phyloP scores from a whole-genome alignment of 257 asterid species.

The Craterostigma plantagineum region DNA sequence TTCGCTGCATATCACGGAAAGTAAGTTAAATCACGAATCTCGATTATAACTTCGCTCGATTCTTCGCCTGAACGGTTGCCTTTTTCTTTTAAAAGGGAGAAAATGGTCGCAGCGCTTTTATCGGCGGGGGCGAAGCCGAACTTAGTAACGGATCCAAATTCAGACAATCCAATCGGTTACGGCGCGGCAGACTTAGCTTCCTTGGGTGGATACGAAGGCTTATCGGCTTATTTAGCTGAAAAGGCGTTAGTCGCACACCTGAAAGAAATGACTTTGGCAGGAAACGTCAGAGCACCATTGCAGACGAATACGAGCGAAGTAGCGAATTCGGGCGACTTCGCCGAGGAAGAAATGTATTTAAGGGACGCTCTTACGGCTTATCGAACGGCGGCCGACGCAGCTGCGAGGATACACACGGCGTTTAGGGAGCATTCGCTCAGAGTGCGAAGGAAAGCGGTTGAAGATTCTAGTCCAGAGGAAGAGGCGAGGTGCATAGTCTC shows the following conservation, averaged over 20 bases:
- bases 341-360: slow-evolving; percentile 50
- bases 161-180: slow-evolving; percentile 60
- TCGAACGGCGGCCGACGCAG: slow-evolving; percentile 96
- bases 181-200: slow-evolving; percentile 96
- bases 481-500: slow-evolving; percentile 84
- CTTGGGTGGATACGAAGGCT: slow-evolving; percentile 56
- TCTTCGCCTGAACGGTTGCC: too few relatives aligned
- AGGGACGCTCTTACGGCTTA: slow-evolving; percentile 85
- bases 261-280: slow-evolving; percentile 84
- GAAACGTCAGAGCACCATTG: slow-evolving; percentile 78
- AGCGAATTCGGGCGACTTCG: slow-evolving; percentile 25
- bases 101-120: slow-evolving; percentile 84
- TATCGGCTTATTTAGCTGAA: slow-evolving; percentile 94
- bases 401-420: slow-evolving; percentile 89
- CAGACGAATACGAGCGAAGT: slow-evolving; percentile 28
- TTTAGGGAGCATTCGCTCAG: slow-evolving; percentile 71
- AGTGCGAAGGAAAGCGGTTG: slow-evolving; percentile 25
- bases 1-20: slow-evolving; percentile 97
- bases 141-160: slow-evolving; percentile 79
- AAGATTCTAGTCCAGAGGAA: slow-evolving; percentile 47
- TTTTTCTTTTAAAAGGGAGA: slow-evolving; percentile 63
- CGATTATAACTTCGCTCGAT: not conserved
- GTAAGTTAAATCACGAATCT: slow-evolving; percentile 14
- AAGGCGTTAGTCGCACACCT: slow-evolving; percentile 77
- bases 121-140: slow-evolving; percentile 86